Conservation (phyloP, 2,329 filamentous ascomycete genomes). For the Arthrinium puccinioides region DNA sequence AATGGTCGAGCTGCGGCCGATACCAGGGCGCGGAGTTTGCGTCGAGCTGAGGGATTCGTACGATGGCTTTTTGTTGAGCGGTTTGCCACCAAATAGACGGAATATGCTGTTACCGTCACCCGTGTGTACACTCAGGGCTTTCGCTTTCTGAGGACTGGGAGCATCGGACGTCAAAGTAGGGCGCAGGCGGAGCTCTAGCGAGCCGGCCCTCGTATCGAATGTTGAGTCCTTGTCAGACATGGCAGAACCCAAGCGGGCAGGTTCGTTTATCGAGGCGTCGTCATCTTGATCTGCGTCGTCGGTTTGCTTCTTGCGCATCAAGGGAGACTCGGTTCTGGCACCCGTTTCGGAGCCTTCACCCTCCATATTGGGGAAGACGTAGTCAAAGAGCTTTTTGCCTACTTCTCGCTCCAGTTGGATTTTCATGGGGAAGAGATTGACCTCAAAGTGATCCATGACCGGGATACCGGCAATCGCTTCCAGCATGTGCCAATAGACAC, state of each 20-base stretch:
- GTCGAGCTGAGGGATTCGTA: slow-evolving; percentile 45
- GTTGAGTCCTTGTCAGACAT: slow-evolving; percentile 40
- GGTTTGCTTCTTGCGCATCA: slow-evolving; percentile 41
- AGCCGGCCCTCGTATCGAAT: slow-evolving; percentile 59
- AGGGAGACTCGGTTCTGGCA: slow-evolving; percentile 53
- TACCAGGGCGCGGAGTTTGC: slow-evolving; percentile 31
- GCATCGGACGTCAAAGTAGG: slow-evolving; percentile 66
- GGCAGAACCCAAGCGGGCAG: slow-evolving; percentile 27
- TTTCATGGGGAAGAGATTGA: slow-evolving; percentile 86
- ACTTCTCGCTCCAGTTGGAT: slow-evolving; percentile 90
- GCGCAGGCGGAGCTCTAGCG: slow-evolving; percentile 73
- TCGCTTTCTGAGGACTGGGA: slow-evolving; percentile 30
- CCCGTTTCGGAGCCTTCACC: slow-evolving; percentile 24
- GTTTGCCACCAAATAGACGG: slow-evolving; percentile 43
- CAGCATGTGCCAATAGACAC: slow-evolving; percentile 96
- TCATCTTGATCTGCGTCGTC: slow-evolving; percentile 43
- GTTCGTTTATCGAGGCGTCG: slow-evolving; percentile 32
- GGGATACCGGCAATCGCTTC: slow-evolving; percentile 97
- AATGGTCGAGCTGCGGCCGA: slow-evolving; percentile 38
- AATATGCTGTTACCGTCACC: slow-evolving; percentile 34
- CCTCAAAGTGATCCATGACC: slow-evolving; percentile 94
- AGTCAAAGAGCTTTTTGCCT: slow-evolving; percentile 89
- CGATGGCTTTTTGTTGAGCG: slow-evolving; percentile 44
- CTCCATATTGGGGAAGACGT: slow-evolving; percentile 86
- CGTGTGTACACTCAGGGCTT: slow-evolving; percentile 41